Evolutionary conservation across 139 green algal species (phyloP), one percentile per base, ranked within the genome.

Genomic region (Chlorella ohadii): DNA sequence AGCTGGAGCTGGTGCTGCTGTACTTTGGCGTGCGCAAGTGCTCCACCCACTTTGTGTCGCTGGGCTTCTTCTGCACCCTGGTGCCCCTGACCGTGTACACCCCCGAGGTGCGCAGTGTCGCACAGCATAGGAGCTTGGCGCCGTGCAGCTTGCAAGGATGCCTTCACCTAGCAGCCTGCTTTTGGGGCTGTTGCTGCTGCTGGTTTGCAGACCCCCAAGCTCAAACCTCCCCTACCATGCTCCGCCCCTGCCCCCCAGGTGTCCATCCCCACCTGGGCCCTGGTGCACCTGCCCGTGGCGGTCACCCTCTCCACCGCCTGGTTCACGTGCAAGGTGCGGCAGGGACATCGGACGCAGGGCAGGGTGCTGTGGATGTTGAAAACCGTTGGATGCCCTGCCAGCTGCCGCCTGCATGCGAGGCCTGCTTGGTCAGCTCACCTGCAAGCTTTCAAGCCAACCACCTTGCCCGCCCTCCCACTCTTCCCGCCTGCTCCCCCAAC

Each of bases 1-100:
- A 96, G 87, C 78, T 96, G 63, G 95, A 98, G 70, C 87, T 98
- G 31, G 91, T 92, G 63, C 70, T 95, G 36, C 76, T 93, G 36
- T 97, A 96, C 88, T 98, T 98, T 85, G 88, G 94, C 38, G 85
- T 96, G 34, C 87, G 94, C 72, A 96, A 95, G 85, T 93, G 93
- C 67, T 84, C 92, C 27, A 94, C 93, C 6, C 95, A 97, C 89
- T 88, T 96, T 75, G 94, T 96, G 19, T 89, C 88, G 15, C 92
- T 98, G 4, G 91, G 90, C 70, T 95, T 98, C 85, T 98, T 97
- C 85, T 96, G 94, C 89, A 92, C 92, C 17, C 85, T 98, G 31
- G 92, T 97, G 38, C 94, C 94, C 15, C 90, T 97, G 25, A 90
- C 88, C 59, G 86, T 94, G 13, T 93, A 93, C 86, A 90, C 86